Percentiles rank a stretch among this genome's conserved stretches.
Evolutionary conservation across 139 green algal genomes (phyloP).

Genomic region (Volvox reticuliferus): DNA sequence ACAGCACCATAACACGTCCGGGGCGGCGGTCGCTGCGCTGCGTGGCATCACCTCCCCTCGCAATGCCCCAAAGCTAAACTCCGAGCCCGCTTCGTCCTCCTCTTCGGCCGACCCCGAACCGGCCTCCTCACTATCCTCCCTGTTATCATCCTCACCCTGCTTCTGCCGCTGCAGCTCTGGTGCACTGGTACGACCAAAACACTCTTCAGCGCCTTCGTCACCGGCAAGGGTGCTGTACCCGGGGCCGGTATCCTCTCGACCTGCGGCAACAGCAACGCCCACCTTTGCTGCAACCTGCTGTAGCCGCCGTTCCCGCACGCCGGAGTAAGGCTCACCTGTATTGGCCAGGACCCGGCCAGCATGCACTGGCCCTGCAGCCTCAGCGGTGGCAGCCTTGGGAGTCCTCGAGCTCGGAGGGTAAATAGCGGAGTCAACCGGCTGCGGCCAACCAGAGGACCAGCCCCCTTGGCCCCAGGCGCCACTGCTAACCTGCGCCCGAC

Average conservation of each 20-base stretch:
- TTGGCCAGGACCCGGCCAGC: background rate
- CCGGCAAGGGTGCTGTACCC: too few relatives aligned
- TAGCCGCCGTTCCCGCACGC: too few relatives aligned
- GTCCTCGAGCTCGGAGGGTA: too few relatives aligned
- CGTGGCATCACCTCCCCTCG: background rate
- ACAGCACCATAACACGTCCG: background rate
- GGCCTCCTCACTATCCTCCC: background rate
- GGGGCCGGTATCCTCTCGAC: too few relatives aligned
- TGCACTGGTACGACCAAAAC: too few relatives aligned
- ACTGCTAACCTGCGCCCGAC: background rate
- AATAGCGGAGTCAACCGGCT: background rate
- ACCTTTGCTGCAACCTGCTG: too few relatives aligned
- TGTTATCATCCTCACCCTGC: too few relatives aligned
- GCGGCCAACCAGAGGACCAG: background rate
- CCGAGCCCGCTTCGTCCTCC: background rate
- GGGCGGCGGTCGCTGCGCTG: background rate
- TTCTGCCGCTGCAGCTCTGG: too few relatives aligned
- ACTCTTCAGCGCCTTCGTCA: too few relatives aligned
- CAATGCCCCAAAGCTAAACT: constrained; percentile 44
- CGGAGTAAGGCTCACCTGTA: too few relatives aligned
- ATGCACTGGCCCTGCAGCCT: background rate
- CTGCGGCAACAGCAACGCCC: too few relatives aligned
- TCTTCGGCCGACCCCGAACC: background rate
- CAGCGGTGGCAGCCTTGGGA: background rate
- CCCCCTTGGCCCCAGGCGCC: background rate